Base-by-base conservation (phyloP, 345 rosid species). In the Salix suchowensis region DNA sequence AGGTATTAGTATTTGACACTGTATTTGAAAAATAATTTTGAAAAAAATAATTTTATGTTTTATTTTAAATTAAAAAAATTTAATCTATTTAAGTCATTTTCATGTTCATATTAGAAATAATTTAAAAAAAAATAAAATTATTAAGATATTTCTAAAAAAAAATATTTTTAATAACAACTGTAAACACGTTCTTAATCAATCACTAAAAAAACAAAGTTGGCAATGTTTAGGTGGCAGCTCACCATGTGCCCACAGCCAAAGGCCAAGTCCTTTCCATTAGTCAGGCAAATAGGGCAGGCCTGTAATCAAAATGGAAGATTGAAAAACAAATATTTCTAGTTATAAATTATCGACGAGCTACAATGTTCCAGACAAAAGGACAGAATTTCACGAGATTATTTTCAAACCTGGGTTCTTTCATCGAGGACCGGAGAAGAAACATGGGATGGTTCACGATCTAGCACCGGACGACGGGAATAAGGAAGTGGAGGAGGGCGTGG, bases 231-330 rank as follows among this genome's bases (percentile, higher is more conserved):
- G 36, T 21, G 48, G 74, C 71, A 72, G 77, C 91, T 83, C 75
- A 91, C 98, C 93, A 85, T 88, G 84, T 93, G 97, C 42, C 97
- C 94, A 65, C 97, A 90, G 34, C 79, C 77, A 30, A 90, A 91
- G 55, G 97, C 93, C 86, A 87, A 70, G 74, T 91, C 87, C 71
- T 90, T 89, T 24, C 65, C 79, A 67, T 77, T 85, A 1, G 90
- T 86, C 70, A 90, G 87, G 83, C 96, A 93, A 78, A 91, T 84
- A 18, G 96, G 92, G 79, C 94, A 91, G 42, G 67, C 84, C 97
- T 93, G 73, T 75, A 70, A 74, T 70, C 61, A 72, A 66, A 30
- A 40, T 37, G 67, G 42, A 42, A 39, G 36, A n/a, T 26, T 62
- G 30, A 24, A 60, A 69, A 14, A 12, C 4, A 62, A 52, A 3